Percentiles rank a stretch among this genome's conserved stretches.
These are phyloP conservation scores for Galeopsis tetrahit DNA, from an alignment of 257 asterid species.

Conservation along the genomic window DNA sequence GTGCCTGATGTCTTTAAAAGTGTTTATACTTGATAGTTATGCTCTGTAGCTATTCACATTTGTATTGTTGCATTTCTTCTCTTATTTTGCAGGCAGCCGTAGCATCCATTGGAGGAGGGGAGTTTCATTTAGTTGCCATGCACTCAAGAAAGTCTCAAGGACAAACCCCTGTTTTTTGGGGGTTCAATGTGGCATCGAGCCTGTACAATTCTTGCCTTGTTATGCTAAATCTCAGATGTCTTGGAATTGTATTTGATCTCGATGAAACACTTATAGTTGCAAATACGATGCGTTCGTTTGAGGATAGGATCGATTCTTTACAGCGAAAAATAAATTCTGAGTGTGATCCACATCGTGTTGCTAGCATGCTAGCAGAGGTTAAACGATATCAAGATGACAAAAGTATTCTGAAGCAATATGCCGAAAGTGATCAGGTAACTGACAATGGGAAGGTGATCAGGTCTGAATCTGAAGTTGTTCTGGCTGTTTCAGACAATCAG, in stretches of 20 bases:
- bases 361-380: constrained; percentile 82
- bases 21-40: not conserved
- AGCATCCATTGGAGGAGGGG: constrained; percentile 67
- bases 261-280: constrained; percentile 98
- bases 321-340: constrained; percentile 78
- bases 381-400: constrained; percentile 93
- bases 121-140: constrained; percentile 94
- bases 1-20: not conserved
- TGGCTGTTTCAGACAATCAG: constrained; percentile 80
- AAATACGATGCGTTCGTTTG: constrained; percentile 94
- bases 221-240: constrained; percentile 94
- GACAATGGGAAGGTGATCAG: constrained; percentile 82
- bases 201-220: constrained; percentile 80
- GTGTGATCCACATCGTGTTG: constrained; percentile 78
- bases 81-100: constrained; percentile 70
- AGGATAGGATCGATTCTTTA: constrained; percentile 85
- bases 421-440: constrained; percentile 84
- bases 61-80: not conserved
- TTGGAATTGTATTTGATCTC: constrained; percentile 94
- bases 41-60: not conserved
- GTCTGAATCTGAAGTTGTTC: constrained; percentile 86
- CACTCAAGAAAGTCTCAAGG: constrained; percentile 71
- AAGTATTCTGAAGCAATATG: constrained; percentile 86
- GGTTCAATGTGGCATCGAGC: constrained; percentile 67
- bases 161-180: constrained; percentile 86